A percentile compares a stretch with the other conserved stretches of the same genome.
phyloP scores from a whole-genome alignment of 306 rosid species.

The Lupinus albus region DNA sequence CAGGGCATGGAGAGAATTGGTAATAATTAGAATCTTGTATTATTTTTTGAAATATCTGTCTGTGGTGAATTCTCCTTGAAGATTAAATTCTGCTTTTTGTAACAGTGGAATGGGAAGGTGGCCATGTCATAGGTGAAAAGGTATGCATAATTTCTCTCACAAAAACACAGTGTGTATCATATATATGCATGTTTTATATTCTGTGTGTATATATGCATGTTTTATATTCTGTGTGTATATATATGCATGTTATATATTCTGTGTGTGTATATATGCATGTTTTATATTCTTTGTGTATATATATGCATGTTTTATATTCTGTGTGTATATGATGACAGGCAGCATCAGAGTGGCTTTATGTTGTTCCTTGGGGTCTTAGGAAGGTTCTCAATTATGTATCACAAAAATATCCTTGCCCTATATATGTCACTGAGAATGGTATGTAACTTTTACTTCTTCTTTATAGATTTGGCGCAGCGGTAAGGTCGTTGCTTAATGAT shows the following conservation, averaged over 20 bases:
- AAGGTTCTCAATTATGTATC: conserved; percentile 71
- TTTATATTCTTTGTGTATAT: too few relatives aligned
- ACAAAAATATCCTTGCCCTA: conserved; percentile 63
- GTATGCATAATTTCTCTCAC: conserved; percentile 47
- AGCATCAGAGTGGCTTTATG: conserved; percentile 95
- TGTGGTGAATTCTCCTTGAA: conserved; percentile 24
- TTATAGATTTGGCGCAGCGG: neutral
- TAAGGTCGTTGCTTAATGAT: too few relatives aligned
- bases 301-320: conserved; percentile 22
- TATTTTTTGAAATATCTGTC: conserved; percentile 18
- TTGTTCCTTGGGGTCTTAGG: conserved; percentile 94
- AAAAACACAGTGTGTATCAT: conserved; percentile 12
- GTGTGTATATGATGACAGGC: conserved; percentile 68
- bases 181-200: conserved; percentile 21
- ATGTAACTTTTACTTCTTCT: conserved; percentile 37
- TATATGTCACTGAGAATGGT: conserved; percentile 88
- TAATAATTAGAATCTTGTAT: conserved; percentile 36
- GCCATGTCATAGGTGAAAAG: conserved; percentile 83
- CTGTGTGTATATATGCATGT: conserved; percentile 2
- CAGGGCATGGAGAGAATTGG: conserved; percentile 69
- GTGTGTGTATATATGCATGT: neutral
- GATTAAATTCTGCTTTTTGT: conserved; percentile 39
- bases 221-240: too few relatives aligned
- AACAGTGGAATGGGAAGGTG: conserved; percentile 84
- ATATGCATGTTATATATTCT: too few relatives aligned